Percentiles rank a stretch among this genome's conserved stretches.
Conservation (phyloP, 2,329 filamentous ascomycete species). For the Trichocomaceae sp. region DNA sequence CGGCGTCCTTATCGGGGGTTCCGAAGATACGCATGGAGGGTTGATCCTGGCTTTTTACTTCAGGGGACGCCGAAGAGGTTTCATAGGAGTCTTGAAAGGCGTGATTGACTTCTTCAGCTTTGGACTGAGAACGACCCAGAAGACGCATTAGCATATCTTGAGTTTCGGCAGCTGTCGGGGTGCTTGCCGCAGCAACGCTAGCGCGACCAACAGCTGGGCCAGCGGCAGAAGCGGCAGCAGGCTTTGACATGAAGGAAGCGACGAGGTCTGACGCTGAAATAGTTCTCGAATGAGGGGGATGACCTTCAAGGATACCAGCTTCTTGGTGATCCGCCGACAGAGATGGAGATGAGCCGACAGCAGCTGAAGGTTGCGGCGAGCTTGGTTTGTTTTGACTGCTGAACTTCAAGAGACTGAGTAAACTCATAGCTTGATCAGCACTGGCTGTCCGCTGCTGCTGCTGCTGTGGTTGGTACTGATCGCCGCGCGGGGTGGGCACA, state of each 20-base stretch:
- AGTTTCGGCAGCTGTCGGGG: conserved; percentile 48
- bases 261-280: conserved; percentile 54
- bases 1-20: conserved; percentile 19
- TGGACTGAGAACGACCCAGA: conserved; percentile 62
- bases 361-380: conserved; percentile 24
- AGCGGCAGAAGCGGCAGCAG: conserved; percentile 25
- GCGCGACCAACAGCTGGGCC: conserved; percentile 23
- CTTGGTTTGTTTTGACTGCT: conserved; percentile 43
- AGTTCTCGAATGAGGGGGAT: conserved; percentile 28
- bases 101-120: conserved; percentile 6
- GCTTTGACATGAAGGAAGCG: conserved; percentile 49
- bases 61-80: conserved; percentile 1
- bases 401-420: conserved; percentile 62
- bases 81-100: conserved; percentile 13
- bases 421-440: conserved; percentile 48
- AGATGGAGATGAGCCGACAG: conserved; percentile 21
- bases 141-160: conserved; percentile 81
- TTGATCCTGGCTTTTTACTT: conserved; percentile 18
- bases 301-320: conserved; percentile 16
- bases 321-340: conserved; percentile 25
- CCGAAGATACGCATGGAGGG: conserved; percentile 31
- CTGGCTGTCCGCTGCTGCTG: conserved; percentile 29
- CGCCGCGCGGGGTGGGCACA: conserved; percentile 37
- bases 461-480: conserved; percentile 19
- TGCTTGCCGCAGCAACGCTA: conserved; percentile 12